Conservation (phyloP, 192 early-diverging fungal genomes). For the Funneliformis mosseae region DNA sequence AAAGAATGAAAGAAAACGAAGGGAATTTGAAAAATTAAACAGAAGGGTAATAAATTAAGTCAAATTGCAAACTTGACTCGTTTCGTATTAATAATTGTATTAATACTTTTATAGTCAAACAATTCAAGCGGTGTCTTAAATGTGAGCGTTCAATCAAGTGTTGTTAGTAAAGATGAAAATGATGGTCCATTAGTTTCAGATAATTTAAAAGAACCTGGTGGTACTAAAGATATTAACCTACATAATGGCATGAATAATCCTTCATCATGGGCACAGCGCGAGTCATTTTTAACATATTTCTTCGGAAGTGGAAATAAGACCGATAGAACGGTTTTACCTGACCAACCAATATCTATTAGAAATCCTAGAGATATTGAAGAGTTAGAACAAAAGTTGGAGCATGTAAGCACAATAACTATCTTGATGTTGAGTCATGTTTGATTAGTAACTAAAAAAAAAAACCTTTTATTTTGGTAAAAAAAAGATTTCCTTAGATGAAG, state of each 20-base stretch:
- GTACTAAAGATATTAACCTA: not conserved
- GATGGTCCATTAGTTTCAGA: constrained; percentile 17
- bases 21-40: constrained; percentile 45
- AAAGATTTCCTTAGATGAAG: constrained; percentile 17
- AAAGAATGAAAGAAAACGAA: constrained; percentile 65
- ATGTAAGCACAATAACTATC: not conserved
- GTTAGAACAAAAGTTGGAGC: constrained; percentile 32
- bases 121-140: not conserved
- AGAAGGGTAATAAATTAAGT: constrained; percentile 27
- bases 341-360: constrained; percentile 2
- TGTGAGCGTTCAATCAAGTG: not conserved
- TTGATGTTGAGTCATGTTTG: not conserved
- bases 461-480: not conserved
- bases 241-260: constrained; percentile 18
- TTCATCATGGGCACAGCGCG: constrained; percentile 18
- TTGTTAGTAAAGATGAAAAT: not conserved
- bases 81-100: not conserved
- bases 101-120: not conserved
- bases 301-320: constrained; percentile 46
- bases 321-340: constrained; percentile 10
- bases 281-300: constrained; percentile 53
- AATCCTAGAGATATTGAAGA: constrained; percentile 21
- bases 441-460: not conserved
- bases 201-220: constrained; percentile 1
- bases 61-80: not conserved